phyloP scores from a whole-genome alignment of 2,329 filamentous ascomycete species.

The Trichophaea hybrida region DNA sequence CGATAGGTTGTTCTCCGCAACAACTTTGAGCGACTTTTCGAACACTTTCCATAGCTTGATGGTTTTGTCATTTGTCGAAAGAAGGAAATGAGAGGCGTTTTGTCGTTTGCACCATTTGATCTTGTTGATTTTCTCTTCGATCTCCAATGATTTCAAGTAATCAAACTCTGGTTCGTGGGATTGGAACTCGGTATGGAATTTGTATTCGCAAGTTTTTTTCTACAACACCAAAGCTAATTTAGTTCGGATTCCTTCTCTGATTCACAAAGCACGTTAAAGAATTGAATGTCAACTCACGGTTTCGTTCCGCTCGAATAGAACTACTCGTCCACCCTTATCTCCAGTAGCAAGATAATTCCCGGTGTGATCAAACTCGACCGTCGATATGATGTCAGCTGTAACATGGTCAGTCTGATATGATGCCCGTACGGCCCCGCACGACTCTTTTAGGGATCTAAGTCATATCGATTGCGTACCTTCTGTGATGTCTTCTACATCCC shows the following conservation, averaged over 20 bases:
- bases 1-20: constrained; percentile 96
- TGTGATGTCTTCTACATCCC: constrained; percentile 96
- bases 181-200: constrained; percentile 99
- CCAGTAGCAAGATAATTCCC: constrained; percentile 83
- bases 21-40: constrained; percentile 96
- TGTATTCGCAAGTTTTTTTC: constrained; percentile 99
- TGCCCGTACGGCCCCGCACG: background rate
- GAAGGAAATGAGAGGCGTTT: constrained; percentile 93
- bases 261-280: background rate
- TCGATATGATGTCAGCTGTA: constrained; percentile 77
- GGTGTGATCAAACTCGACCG: constrained; percentile 79
- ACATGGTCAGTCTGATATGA: background rate
- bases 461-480: constrained; percentile 50
- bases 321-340: constrained; percentile 74
- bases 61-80: constrained; percentile 98
- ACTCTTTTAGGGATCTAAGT: background rate
- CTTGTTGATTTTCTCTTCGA: constrained; percentile 99
- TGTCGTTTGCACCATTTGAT: constrained; percentile 99
- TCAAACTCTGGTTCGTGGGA: constrained; percentile 99
- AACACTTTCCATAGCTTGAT: constrained; percentile 99
- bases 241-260: constrained; percentile 8
- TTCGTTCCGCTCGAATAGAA: constrained; percentile 85
- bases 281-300: constrained; percentile 44
- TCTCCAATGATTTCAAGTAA: constrained; percentile 96
- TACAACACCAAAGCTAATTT: constrained; percentile 31